Evolutionary conservation across 2,329 filamentous ascomycete genomes (phyloP).

Genomic region (Macrophomina tecta): DNA sequence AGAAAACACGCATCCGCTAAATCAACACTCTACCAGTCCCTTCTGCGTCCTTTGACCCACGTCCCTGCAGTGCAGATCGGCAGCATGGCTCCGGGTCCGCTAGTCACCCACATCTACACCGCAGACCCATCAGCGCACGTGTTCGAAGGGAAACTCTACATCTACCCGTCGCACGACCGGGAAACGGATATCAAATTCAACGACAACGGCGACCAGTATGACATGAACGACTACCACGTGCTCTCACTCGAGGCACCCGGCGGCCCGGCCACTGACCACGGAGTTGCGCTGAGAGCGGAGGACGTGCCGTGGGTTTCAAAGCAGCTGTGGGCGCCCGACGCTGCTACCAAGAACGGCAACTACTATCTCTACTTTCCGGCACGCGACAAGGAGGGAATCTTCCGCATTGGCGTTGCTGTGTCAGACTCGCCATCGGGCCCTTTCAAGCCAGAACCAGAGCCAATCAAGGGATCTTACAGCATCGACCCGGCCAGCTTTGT

Average conservation of each 20-base stretch:
- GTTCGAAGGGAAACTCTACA: slow-evolving; percentile 76
- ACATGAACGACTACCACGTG: slow-evolving; percentile 85
- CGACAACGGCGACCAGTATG: slow-evolving; percentile 85
- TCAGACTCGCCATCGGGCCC: slow-evolving; percentile 70
- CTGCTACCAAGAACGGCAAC: slow-evolving; percentile 70
- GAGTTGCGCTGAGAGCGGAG: slow-evolving; percentile 67
- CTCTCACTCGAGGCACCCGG: slow-evolving; percentile 66
- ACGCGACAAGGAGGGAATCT: slow-evolving; percentile 70
- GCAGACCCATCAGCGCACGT: slow-evolving; percentile 82
- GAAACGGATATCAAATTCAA: slow-evolving; percentile 77
- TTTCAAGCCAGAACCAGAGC: slow-evolving; percentile 68
- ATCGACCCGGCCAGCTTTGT: slow-evolving; percentile 80
- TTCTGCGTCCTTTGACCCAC: too few species aligned
- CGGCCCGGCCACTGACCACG: slow-evolving; percentile 72
- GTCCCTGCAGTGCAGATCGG: not conserved
- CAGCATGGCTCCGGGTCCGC: slow-evolving; percentile 50
- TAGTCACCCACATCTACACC: slow-evolving; percentile 78
- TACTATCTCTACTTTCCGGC: slow-evolving; percentile 83
- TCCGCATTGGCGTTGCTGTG: slow-evolving; percentile 76
- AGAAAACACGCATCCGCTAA: not conserved
- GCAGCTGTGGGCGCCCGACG: slow-evolving; percentile 83
- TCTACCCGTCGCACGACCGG: slow-evolving; percentile 82
- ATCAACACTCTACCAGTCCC: not conserved
- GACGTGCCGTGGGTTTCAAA: slow-evolving; percentile 79
- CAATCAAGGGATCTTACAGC: slow-evolving; percentile 73